These are phyloP conservation scores for Starmerella roubikii DNA, from an alignment of 805 yeast species.

Conservation along the genomic window DNA sequence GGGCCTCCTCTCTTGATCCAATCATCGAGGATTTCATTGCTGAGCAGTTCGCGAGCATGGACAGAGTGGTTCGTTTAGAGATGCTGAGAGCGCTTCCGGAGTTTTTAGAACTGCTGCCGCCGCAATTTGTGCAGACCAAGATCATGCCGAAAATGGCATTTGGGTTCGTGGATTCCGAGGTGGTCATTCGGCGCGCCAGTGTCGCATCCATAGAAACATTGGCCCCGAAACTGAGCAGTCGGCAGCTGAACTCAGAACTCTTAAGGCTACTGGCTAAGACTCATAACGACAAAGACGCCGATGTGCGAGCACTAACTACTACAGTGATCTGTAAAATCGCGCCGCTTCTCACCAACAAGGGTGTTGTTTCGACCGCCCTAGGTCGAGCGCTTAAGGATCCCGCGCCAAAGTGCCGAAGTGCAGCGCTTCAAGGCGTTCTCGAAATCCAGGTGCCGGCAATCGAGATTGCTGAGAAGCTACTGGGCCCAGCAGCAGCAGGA, in stretches of 20 bases:
- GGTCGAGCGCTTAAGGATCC: conserved; percentile 73
- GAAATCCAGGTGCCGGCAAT: conserved; percentile 56
- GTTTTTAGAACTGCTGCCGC: conserved; percentile 31
- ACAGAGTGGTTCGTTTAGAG: conserved; percentile 65
- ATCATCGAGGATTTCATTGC: conserved; percentile 51
- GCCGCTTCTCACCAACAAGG: conserved; percentile 42
- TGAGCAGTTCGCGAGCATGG: conserved; percentile 48
- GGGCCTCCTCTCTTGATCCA: not conserved
- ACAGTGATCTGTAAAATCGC: conserved; percentile 57
- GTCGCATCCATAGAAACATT: conserved; percentile 48
- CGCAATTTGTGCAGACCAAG: conserved; percentile 50
- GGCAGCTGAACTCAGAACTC: conserved; percentile 78
- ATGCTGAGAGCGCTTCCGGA: conserved; percentile 50
- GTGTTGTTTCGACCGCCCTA: conserved; percentile 78
- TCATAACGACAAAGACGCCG: conserved; percentile 63
- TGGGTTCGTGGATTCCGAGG: conserved; percentile 78
- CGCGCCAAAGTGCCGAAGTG: conserved; percentile 56
- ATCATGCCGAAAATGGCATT: conserved; percentile 56
- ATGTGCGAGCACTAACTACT: conserved; percentile 65
- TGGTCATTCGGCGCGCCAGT: conserved; percentile 68
- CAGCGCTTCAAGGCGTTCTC: conserved; percentile 64
- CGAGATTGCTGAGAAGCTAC: conserved; percentile 62
- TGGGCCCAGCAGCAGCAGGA: conserved; percentile 76
- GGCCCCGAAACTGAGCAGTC: conserved; percentile 51
- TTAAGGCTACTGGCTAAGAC: conserved; percentile 68